Evolutionary conservation across 176 grass and related monocot species (phyloP), one percentile per base, ranked within the genome.

Genomic region (Zoysia pacifica): DNA sequence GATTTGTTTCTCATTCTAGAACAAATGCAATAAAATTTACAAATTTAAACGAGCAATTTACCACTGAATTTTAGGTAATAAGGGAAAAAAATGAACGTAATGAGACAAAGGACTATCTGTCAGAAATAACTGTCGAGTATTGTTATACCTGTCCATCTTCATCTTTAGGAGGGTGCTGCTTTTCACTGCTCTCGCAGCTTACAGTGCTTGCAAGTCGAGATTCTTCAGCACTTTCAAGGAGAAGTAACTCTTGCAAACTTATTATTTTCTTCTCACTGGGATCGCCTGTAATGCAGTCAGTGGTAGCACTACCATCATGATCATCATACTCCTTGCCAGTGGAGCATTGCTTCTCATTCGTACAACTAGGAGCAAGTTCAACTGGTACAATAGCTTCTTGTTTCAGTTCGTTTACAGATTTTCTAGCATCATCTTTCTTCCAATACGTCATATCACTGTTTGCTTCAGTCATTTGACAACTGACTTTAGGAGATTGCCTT

Each of bases 201-300:
- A 59, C 69, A 64, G 69, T 37, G 49, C n/a, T 12, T 19, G 44
- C 46, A 59, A 38, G 18, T 73, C 71, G 62, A 7, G 79, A 59
- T 76, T 90, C 87, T 79, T 73, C 81, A 62, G 68, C 73, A 42
- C 83, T 91, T 89, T 93, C 82, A 2, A 83, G 74, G 50, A 53
- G 62, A 85, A 91, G 79, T 40, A 91, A 48, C 49, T 91, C 78
- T 79, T 91, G 15, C 62, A 86, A 83, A 63, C 79, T 86, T 59
- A 85, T 65, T 10, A 86, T 72, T 12, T 79, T 91, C 49, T 68
- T 78, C 1, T 86, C 75, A 59, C 53, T 67, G 44, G 74, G 72
- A 62, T 67, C 70, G 48, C 35, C 41, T 74, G 74, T 6, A 79
- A 52, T 37, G 16, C 14, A 36, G 49, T 13, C 18, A 41, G 65